phyloP scores from a whole-genome alignment of 2,329 filamentous ascomycete species.

The Trichoderma afroharzianum region DNA sequence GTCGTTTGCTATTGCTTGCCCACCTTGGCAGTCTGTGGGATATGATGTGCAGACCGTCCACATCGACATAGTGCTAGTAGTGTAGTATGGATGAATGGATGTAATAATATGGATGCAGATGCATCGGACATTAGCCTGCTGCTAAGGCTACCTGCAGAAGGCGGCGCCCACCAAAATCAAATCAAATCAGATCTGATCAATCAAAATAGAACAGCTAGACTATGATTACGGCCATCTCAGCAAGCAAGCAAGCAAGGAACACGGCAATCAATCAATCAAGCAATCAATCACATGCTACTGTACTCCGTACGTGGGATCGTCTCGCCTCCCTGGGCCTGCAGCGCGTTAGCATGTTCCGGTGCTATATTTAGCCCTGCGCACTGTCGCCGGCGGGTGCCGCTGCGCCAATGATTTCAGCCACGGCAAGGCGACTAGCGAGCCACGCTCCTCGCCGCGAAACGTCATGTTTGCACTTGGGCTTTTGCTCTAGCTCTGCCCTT shows the following conservation, averaged over 20 bases:
- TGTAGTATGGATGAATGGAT: not conserved
- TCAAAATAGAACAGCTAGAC: too few relatives aligned
- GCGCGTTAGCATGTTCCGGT: not conserved
- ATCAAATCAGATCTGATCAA: not conserved
- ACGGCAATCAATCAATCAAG: not conserved
- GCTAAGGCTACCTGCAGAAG: not conserved
- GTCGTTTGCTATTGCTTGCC: not conserved
- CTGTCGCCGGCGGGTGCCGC: constrained; percentile 2
- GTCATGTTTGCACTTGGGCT: constrained; percentile 3
- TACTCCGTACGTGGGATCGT: not conserved
- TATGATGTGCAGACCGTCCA: not conserved
- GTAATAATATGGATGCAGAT: not conserved
- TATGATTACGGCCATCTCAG: not conserved
- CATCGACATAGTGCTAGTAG: not conserved
- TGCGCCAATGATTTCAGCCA: constrained; percentile 13
- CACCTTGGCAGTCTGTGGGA: not conserved
- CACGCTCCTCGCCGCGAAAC: constrained; percentile 10
- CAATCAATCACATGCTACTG: too few relatives aligned
- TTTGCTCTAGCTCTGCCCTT: not conserved
- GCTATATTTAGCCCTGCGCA: constrained; percentile 6
- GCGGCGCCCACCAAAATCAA: not conserved
- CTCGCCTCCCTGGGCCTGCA: not conserved
- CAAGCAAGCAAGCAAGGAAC: not conserved
- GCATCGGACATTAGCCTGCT: not conserved
- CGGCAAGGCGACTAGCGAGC: not conserved